Evolutionary conservation across 2,329 filamentous ascomycete genomes (phyloP), one percentile per base, ranked within the genome.

Genomic region (Cadophora sp.): DNA sequence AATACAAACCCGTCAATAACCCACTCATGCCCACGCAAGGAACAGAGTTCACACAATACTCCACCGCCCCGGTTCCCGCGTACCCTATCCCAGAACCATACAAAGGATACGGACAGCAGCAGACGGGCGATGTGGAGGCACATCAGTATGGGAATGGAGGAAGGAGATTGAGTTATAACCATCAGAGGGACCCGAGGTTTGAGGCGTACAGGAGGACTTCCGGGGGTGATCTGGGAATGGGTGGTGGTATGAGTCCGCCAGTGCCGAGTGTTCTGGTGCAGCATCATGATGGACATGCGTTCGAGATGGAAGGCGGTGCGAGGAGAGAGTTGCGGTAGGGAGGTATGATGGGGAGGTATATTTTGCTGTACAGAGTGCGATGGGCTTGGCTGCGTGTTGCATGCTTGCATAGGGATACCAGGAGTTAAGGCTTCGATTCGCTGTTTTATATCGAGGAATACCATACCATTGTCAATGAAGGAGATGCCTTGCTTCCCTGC

Each of bases 261-360:
- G 62, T 73, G 24, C 73, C 73, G 1, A 33, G 62, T 36, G 68
- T 75, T 4, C 27, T 63, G 43, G 66, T 74, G 4, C 36, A 73
- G 50, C 66, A 73, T 65, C 68, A 73, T 66, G 71, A 73, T 66
- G 66, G 62, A 14, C 60, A 68, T 39, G 30, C 59, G 1, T 69
- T 59, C 64, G 68, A 72, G 65, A 72, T 71, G 66, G 68, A 71
- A 18, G 58, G 39, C 7, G 68, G 63, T 24, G 63, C 47, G 36
- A 67, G 22, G 33, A 61, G 45, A 22, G 48, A 47, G 51, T 20
- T 62, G 50, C 24, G 62, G 43, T 48, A 45, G 33, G 43, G 20
- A 39, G 13, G 33, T 36, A 18, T 33, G 47, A 24, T 8, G 47
- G n/a, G 47, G 47, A 24, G 47, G 47, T n/a, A 20, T 58, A 22